phyloP scores from a whole-genome alignment of 805 yeast genomes.

The Danielozyma ontarioensis region DNA sequence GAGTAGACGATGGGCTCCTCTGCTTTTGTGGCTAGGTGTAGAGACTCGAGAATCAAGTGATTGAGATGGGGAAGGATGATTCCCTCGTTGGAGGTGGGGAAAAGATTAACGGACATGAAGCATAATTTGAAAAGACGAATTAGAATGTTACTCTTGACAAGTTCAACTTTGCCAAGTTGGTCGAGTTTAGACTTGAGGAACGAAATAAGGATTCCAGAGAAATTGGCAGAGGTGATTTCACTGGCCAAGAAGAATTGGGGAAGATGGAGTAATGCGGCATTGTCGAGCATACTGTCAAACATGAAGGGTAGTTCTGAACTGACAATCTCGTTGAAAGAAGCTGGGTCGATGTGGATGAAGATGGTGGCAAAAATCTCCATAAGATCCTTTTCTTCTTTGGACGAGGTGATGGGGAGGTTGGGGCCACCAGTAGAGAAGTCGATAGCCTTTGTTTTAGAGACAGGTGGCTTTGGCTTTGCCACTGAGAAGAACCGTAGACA shows the following conservation, averaged over 20 bases:
- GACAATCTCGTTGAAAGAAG: constrained; percentile 90
- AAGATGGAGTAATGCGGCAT: constrained; percentile 81
- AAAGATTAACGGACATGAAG: constrained; percentile 91
- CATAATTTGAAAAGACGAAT: constrained; percentile 86
- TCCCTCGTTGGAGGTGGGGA: constrained; percentile 81
- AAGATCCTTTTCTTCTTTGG: constrained; percentile 89
- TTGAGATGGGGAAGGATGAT: constrained; percentile 87
- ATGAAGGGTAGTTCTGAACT: constrained; percentile 73
- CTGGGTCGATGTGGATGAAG: constrained; percentile 89
- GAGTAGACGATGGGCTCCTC: constrained; percentile 90
- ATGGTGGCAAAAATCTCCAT: constrained; percentile 95
- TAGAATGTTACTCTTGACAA: constrained; percentile 71
- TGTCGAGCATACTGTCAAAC: constrained; percentile 73
- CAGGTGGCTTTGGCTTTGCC: constrained; percentile 42
- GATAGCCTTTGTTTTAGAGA: constrained; percentile 28
- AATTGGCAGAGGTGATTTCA: constrained; percentile 90
- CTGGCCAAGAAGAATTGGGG: constrained; percentile 93
- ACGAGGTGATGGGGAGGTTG: constrained; percentile 75
- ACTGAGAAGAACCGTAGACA: constrained; percentile 74
- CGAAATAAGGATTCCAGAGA: constrained; percentile 75
- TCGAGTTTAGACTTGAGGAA: constrained; percentile 70
- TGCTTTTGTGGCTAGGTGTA: constrained; percentile 75
- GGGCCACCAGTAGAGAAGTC: constrained; percentile 73
- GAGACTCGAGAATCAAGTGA: constrained; percentile 72
- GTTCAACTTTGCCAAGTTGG: constrained; percentile 76